phyloP scores from a whole-genome alignment of 148 eudicot species.

The Fagopyrum homotropicum region DNA sequence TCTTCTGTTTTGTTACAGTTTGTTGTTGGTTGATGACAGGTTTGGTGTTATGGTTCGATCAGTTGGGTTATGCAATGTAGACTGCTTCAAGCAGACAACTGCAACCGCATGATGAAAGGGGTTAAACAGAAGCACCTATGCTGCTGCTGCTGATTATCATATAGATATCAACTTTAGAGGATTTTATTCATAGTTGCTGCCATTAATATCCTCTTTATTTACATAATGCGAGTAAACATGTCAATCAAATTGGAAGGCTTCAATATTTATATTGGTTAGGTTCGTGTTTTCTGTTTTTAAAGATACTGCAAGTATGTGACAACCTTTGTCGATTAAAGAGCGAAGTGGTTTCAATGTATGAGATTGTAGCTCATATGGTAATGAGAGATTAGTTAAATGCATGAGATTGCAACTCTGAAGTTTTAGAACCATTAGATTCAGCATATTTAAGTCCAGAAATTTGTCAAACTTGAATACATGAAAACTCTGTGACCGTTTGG shows the following conservation, averaged over 20 bases:
- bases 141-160: background rate
- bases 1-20: background rate
- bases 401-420: too few relatives aligned
- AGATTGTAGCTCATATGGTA: too few relatives aligned
- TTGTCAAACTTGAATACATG: constrained; percentile 51
- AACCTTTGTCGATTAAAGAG: too few relatives aligned
- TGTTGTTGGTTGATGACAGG: constrained; percentile 29
- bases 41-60: constrained; percentile 62
- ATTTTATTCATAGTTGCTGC: too few relatives aligned
- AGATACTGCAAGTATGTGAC: too few relatives aligned
- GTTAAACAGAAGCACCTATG: background rate
- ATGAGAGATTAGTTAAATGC: too few relatives aligned
- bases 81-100: constrained; percentile 51
- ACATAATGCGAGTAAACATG: background rate
- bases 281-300: background rate
- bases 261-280: background rate
- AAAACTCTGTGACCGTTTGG: too few relatives aligned
- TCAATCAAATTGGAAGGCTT: background rate
- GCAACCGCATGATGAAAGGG: constrained; percentile 7
- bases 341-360: too few relatives aligned
- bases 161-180: background rate
- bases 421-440: constrained; percentile 13
- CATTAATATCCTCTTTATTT: background rate
- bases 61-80: constrained; percentile 57
- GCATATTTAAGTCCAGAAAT: constrained; percentile 38